Conservation (phyloP, 768 basidiomycete species). For the Mycena sanguinolenta region DNA sequence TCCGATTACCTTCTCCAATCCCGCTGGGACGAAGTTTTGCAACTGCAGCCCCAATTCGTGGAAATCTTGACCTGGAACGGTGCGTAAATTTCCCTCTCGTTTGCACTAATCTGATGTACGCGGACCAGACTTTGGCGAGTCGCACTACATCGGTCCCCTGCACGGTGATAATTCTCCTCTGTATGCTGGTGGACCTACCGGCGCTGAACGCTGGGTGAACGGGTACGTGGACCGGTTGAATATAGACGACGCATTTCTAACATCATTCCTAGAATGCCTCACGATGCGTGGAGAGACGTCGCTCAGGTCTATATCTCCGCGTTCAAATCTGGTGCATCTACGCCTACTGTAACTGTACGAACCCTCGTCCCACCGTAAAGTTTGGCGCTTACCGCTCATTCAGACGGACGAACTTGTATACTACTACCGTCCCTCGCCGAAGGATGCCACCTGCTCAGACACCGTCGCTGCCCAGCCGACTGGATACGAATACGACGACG, state of each 20-base stretch:
- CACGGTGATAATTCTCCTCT: constrained; percentile 1
- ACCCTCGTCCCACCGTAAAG: not conserved
- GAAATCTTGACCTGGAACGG: constrained; percentile 7
- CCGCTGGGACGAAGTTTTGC: not conserved
- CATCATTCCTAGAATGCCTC: not conserved
- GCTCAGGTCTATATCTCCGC: constrained; percentile 1
- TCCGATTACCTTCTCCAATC: not conserved
- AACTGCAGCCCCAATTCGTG: constrained; percentile 5
- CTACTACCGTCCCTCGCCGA: not conserved
- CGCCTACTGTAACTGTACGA: not conserved
- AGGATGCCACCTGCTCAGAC: not conserved
- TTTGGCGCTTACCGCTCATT: not conserved
- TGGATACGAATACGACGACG: not conserved
- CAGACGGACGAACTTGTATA: constrained; percentile 8
- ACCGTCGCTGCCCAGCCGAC: not conserved
- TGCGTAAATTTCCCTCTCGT: not conserved
- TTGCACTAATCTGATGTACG: too few relatives aligned
- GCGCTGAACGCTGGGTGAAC: not conserved
- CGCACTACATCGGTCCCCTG: constrained; percentile 9
- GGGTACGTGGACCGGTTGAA: not conserved
- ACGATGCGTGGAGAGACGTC: constrained; percentile 1
- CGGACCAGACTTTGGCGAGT: not conserved
- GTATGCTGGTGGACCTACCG: constrained; percentile 1
- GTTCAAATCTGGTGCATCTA: not conserved
- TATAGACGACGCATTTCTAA: not conserved